Evolutionary conservation across 225 moss, liverwort and hornwort genomes (phyloP).

Genomic region (Bryoerythrophyllum caledonicum): DNA sequence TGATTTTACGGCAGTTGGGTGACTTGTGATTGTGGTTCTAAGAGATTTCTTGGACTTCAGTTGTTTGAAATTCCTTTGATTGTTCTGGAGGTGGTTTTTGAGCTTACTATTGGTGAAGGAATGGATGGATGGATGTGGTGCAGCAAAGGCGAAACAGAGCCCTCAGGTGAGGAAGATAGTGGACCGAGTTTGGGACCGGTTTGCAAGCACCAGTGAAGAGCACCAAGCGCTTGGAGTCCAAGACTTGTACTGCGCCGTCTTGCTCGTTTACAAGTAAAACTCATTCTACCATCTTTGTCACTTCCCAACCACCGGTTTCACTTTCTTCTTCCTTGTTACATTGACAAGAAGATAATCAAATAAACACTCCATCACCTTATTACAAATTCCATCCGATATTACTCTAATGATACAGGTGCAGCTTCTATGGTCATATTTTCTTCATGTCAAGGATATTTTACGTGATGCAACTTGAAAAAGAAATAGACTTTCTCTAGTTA

Average conservation of each 20-base stretch:
- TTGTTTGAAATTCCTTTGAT: too few species aligned
- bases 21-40: neutral
- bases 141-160: slow-evolving; percentile 64
- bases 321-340: neutral
- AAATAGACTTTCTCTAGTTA: neutral
- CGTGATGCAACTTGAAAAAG: neutral
- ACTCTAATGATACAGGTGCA: neutral
- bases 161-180: slow-evolving; percentile 59
- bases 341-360: neutral
- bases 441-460: neutral
- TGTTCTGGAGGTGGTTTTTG: neutral
- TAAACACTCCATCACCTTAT: neutral
- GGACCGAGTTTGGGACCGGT: slow-evolving; percentile 72
- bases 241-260: slow-evolving; percentile 87
- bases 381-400: neutral
- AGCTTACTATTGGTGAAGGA: neutral
- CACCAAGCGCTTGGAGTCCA: slow-evolving; percentile 45
- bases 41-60: too few species aligned
- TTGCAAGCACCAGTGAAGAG: slow-evolving; percentile 55
- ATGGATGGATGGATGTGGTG: slow-evolving; percentile 32
- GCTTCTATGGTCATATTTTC: neutral
- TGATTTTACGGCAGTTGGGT: neutral
- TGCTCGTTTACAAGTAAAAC: slow-evolving; percentile 87
- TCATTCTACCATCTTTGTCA: neutral
- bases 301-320: neutral